Conservation (phyloP, 768 basidiomycete genomes). For the Floccularia luteovirens region DNA sequence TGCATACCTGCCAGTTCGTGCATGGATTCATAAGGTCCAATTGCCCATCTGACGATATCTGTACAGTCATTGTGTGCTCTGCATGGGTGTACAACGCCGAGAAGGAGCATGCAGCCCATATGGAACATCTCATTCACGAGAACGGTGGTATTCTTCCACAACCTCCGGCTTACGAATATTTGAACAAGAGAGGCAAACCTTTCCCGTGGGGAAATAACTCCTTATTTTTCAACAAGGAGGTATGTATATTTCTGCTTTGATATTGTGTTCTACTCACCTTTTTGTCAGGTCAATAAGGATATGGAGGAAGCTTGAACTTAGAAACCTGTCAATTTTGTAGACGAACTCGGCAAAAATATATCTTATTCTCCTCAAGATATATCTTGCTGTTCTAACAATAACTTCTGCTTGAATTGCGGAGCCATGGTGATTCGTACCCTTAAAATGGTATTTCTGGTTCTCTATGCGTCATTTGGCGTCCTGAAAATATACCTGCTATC, state of each 20-base stretch:
- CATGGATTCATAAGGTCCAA: constrained; percentile 7
- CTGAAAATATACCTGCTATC: too few species aligned
- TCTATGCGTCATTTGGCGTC: too few species aligned
- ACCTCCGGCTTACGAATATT: constrained; percentile 63
- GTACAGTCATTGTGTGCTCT: constrained; percentile 37
- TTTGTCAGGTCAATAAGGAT: neutral
- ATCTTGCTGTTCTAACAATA: too few species aligned
- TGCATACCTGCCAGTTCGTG: constrained; percentile 70
- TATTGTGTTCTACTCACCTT: too few species aligned
- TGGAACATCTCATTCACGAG: constrained; percentile 63
- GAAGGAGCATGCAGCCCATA: constrained; percentile 61
- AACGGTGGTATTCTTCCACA: constrained; percentile 69
- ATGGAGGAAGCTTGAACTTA: too few species aligned
- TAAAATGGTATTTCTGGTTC: too few species aligned
- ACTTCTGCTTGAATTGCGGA: too few species aligned
- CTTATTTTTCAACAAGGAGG: constrained; percentile 75
- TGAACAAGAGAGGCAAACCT: constrained; percentile 71
- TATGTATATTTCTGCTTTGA: constrained; percentile 31
- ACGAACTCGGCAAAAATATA: too few species aligned
- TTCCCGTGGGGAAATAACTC: constrained; percentile 85
- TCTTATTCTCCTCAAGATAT: too few species aligned
- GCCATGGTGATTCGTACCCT: too few species aligned
- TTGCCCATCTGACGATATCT: neutral
- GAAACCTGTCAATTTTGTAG: too few species aligned
- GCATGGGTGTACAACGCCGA: constrained; percentile 53